phyloP scores from a whole-genome alignment of 495 filamentous ascomycete species.

The Penicillium atrosanguineum region DNA sequence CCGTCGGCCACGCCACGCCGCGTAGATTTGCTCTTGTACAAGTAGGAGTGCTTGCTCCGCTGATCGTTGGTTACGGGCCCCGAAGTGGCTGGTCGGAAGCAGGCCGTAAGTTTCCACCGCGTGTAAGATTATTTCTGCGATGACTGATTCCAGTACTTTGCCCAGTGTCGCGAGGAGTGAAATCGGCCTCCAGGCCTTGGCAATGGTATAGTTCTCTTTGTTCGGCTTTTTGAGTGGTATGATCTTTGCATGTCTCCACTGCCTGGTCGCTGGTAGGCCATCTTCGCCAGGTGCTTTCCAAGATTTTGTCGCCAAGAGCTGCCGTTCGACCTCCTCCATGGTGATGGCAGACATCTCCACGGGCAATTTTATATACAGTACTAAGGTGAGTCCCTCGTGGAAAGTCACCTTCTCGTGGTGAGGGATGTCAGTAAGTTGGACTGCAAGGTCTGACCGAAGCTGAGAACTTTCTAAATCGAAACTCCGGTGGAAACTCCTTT shows the following conservation, averaged over 20 bases:
- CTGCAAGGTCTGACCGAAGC: too few relatives aligned
- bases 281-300: too few relatives aligned
- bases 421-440: too few relatives aligned
- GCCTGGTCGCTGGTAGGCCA: slow-evolving; percentile 21
- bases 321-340: slow-evolving; percentile 21
- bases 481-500: too few relatives aligned
- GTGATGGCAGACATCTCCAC: slow-evolving; percentile 18
- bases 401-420: too few relatives aligned
- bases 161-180: slow-evolving; percentile 24
- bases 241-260: not conserved
- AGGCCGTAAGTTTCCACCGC: slow-evolving; percentile 15
- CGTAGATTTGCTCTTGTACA: slow-evolving; percentile 25
- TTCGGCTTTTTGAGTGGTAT: not conserved
- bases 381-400: too few relatives aligned
- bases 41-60: not conserved
- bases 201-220: not conserved
- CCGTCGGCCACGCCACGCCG: slow-evolving; percentile 14
- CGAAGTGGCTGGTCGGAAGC: too few relatives aligned
- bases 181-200: slow-evolving; percentile 22
- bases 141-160: slow-evolving; percentile 23
- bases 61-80: not conserved
- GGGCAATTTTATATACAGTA: too few relatives aligned
- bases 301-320: slow-evolving; percentile 15
- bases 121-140: slow-evolving; percentile 22
- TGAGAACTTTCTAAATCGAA: too few relatives aligned